Evolutionary conservation across 768 basidiomycete species (phyloP), one percentile per base, ranked within the genome.

Genomic region (Pholiota microspora): DNA sequence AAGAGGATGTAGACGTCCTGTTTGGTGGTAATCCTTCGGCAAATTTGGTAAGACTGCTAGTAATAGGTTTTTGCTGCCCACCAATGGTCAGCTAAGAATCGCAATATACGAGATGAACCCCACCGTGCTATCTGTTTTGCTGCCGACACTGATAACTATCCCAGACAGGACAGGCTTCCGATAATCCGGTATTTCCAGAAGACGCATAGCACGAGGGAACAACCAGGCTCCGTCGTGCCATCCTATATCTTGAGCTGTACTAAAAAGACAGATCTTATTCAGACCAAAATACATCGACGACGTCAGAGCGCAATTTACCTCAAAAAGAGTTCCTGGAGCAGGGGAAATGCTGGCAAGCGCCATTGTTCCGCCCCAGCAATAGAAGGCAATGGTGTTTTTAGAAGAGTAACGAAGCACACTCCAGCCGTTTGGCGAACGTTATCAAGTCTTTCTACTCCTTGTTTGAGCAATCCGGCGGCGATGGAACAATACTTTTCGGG

Each of bases 401-500:
- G 62, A 25, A 94, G 67, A 54, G 67, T 68, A 51, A 76, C 40
- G 58, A 94, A 75, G 58, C 81, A 77, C 57, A 76, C 73, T 0
- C 92, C 92, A 7, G 92, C 89, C 47, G 82, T 84, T 54, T 88
- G 89, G 42, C 96, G 81, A 46, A 98, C 91, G 64, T 88, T 93
- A 66, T 97, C 94, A 15, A 98, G 79, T 62, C 93, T 79, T 69
- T 98, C 96, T 25, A 91, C 84, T 4, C 91, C 89, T 65, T 95
- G 94, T 71, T 93, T 96, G 53, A 95, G 74, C 44, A 94, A 80
- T 0, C 85, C 85, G 12, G 78, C 79, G 44, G 94, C 67, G 12
- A 80, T 76, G 4, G 67, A 64, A 53, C 84, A 81, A 66, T 83
- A 89, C 53, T 74, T 77, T 16, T 71, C 62, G 5, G 83, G 71